Evolutionary conservation across 2,329 filamentous ascomycete genomes (phyloP), one percentile per base, ranked within the genome.

Genomic region (Aspergillus novoparasiticus): DNA sequence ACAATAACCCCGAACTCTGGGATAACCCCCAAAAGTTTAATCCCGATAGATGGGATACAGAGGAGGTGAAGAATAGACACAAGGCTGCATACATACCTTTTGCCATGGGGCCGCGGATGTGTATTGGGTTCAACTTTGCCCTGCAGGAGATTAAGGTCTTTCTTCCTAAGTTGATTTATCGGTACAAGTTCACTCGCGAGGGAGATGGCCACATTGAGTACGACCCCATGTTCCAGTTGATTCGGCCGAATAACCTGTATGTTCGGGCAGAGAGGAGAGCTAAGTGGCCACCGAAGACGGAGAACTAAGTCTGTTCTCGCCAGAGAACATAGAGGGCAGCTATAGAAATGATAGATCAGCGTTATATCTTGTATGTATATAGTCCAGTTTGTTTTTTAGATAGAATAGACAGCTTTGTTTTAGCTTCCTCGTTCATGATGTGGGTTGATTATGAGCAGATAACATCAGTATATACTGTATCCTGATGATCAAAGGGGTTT

Each of bases 41-140:
- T 66, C 85, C 86, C 0, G 86, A 89, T 60, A 78, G 87, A 4
- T 89, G 87, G 87, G 82, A 83, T 64, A 82, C 82, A 0, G 82
- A 85, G 0, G 75, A 78, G 19, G 84, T 86, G 58, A 85, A 85
- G 77, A 82, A 80, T 67, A 72, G 81, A 2, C 84, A 82, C 48
- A 80, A 80, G 23, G 81, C 80, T 1, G 77, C 82, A 0, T 89
- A 89, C 68, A 77, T 85, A 2, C 87, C 87, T 0, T 90, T 89
- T 65, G 86, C 84, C 0, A 76, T 81, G 0, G 87, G 87, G 0
- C 82, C 79, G 0, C 78, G 87, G 1, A 83, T 82, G 75, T 89
- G 87, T 66, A 85, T 89, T 59, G 87, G 86, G 0, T 89, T 88
- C 80, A 89, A 88, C 75, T 87, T 89, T 72, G 87, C 86, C 0